These are phyloP conservation scores for Sherardia arvensis DNA, from an alignment of 257 asterid genomes.

Conservation along the genomic window DNA sequence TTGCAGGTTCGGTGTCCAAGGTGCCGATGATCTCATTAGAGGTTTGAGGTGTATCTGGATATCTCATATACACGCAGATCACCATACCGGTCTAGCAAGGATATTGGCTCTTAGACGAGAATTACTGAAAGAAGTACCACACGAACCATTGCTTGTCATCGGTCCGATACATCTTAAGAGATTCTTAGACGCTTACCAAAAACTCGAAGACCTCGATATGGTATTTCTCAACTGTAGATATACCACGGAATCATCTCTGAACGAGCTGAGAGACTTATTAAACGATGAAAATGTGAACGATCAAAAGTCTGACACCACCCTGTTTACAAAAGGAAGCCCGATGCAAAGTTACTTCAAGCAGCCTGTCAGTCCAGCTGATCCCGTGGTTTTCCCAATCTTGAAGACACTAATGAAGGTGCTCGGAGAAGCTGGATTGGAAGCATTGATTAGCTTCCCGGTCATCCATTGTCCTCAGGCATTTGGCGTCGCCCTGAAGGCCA, in stretches of 20 bases:
- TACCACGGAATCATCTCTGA: slow-evolving; percentile 51
- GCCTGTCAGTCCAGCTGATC: slow-evolving; percentile 37
- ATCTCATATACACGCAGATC: slow-evolving; percentile 98
- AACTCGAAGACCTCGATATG: slow-evolving; percentile 88
- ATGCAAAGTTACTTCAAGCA: slow-evolving; percentile 71
- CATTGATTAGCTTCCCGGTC: slow-evolving; percentile 68
- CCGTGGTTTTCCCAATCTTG: slow-evolving; percentile 29
- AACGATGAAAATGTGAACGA: slow-evolving; percentile 12
- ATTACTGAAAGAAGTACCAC: slow-evolving; percentile 48
- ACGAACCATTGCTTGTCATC: slow-evolving; percentile 60
- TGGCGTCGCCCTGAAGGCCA: slow-evolving; percentile 60
- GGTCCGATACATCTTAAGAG: slow-evolving; percentile 90
- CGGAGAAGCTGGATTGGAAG: slow-evolving; percentile 61
- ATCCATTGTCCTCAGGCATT: slow-evolving; percentile 84
- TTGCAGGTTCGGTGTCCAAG: slow-evolving; percentile 66
- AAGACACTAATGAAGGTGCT: slow-evolving; percentile 41
- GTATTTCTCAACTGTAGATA: slow-evolving; percentile 76
- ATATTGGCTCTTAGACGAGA: slow-evolving; percentile 72
- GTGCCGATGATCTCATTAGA: slow-evolving; percentile 74
- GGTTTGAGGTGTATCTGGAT: slow-evolving; percentile 81
- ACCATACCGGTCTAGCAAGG: slow-evolving; percentile 94
- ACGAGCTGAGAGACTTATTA: slow-evolving; percentile 14
- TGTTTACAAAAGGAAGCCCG: slow-evolving; percentile 55
- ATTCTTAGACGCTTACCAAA: slow-evolving; percentile 86
- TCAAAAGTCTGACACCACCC: slow-evolving; percentile 18